Percentiles rank a stretch among this genome's conserved stretches.
Conservation (phyloP, 2,329 filamentous ascomycete genomes). For the Fusarium verrucosum region DNA sequence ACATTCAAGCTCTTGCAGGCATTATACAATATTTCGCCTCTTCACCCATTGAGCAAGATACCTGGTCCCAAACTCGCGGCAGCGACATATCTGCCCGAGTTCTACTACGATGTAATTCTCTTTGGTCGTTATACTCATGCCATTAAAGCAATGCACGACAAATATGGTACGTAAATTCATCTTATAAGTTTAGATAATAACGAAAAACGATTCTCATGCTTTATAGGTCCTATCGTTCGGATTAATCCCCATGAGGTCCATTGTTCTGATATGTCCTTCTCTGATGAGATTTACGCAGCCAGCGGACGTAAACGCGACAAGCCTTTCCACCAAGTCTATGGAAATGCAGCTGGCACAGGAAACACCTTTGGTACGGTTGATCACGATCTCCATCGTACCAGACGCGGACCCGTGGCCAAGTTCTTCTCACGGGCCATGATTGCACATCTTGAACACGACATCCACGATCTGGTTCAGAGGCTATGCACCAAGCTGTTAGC, state of each 20-base stretch:
- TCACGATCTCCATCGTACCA: constrained; percentile 8
- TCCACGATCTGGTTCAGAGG: constrained; percentile 5
- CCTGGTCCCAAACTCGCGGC: constrained; percentile 15
- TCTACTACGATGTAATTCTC: constrained; percentile 21
- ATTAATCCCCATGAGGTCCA: constrained; percentile 16
- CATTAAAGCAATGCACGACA: constrained; percentile 16
- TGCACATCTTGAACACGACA: not conserved
- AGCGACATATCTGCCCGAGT: constrained; percentile 21
- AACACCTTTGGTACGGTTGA: constrained; percentile 11
- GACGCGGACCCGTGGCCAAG: constrained; percentile 8
- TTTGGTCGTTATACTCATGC: constrained; percentile 21
- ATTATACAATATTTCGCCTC: constrained; percentile 16
- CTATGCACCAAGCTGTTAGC: constrained; percentile 8
- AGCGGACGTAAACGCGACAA: constrained; percentile 22
- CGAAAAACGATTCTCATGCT: accelerated
- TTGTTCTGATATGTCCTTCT: constrained; percentile 20
- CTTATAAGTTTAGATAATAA: not conserved
- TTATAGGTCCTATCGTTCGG: constrained; percentile 1
- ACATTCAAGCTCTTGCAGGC: not conserved
- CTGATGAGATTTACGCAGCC: constrained; percentile 16
- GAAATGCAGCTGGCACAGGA: constrained; percentile 3
- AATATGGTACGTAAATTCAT: not conserved
- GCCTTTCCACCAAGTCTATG: constrained; percentile 10
- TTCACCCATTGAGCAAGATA: constrained; percentile 14
- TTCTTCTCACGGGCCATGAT: constrained; percentile 27